Conservation (phyloP, 331 rosid genomes). For the Cucumis variabilis region DNA sequence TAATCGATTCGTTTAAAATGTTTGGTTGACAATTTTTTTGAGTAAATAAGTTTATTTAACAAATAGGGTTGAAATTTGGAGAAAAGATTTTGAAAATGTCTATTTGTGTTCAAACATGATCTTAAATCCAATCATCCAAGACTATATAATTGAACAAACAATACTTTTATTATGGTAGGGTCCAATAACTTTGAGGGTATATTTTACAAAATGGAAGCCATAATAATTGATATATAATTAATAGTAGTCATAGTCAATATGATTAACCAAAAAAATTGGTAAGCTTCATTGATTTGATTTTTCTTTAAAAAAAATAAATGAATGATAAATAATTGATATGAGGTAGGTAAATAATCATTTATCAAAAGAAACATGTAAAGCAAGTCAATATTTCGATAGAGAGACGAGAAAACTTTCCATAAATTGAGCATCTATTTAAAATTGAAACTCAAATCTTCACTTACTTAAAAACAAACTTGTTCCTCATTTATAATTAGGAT, state of each 20-base stretch:
- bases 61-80: not conserved
- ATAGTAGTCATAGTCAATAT: not conserved
- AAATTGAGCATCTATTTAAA: too few relatives aligned
- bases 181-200: not conserved
- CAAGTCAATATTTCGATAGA: too few relatives aligned
- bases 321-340: too few relatives aligned
- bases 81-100: not conserved
- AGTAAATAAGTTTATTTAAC: too few relatives aligned
- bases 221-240: not conserved
- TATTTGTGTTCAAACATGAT: not conserved
- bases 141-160: not conserved
- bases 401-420: too few relatives aligned
- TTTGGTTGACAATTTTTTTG: too few relatives aligned
- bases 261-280: conserved; percentile 8
- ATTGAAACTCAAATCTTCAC: too few relatives aligned
- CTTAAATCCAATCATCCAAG: not conserved
- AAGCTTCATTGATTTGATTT: not conserved
- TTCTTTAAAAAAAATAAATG: too few relatives aligned
- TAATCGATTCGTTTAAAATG: too few relatives aligned
- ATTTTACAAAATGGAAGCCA: not conserved
- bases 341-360: not conserved
- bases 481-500: too few relatives aligned
- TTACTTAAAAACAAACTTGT: too few relatives aligned
- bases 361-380: not conserved
- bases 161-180: not conserved